Evolutionary conservation across 2,329 filamentous ascomycete genomes (phyloP), one percentile per base, ranked within the genome.

Genomic region (Penicillium brevicompactum): DNA sequence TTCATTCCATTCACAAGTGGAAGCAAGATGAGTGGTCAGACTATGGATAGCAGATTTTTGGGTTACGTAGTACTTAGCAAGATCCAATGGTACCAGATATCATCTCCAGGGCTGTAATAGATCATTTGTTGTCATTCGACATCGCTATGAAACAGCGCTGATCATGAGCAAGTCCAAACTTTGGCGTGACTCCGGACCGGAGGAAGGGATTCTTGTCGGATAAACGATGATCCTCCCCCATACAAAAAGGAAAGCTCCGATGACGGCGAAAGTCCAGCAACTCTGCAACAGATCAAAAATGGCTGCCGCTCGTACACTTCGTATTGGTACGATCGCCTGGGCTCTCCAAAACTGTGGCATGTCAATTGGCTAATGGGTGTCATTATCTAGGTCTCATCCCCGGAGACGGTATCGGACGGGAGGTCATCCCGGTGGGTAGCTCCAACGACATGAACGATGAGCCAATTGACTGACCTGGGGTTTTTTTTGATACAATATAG

Each of bases 361-460:
- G 6, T 16, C 27, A 43, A 60, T 47, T 50, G 38, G 50, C 31
- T 59, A 40, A 63, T 53, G 22, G 16, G 21, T 10, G 51, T 54
- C 64, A 53, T 10, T 21, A 49, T 48, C 46, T 64, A 96, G 92
- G 92, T 75, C 90, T 97, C 69, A 97, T 99, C 74, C 90, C 94
- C 68, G 94, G 94, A 72, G 94, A 99, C 79, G 94, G 94, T 77
- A 99, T 99, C 78, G 94, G 94, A 78, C 91, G 91, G 74, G 94
- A 99, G 80, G 94, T 99, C 75, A 97, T 99, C 76, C 94, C 94
- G 63, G 90, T 80, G 71, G 56, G 71, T 59, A 53, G 49, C 56
- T 54, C 31, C 42, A 31, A 48, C 48, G 41, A 48, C 42, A 32
- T 46, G 43, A 53, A 40, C 37, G 44, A 47, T 18, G 21, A 45